Evolutionary conservation across 192 early-diverging fungal species (phyloP).

Genomic region (Chytriomyces sp.): DNA sequence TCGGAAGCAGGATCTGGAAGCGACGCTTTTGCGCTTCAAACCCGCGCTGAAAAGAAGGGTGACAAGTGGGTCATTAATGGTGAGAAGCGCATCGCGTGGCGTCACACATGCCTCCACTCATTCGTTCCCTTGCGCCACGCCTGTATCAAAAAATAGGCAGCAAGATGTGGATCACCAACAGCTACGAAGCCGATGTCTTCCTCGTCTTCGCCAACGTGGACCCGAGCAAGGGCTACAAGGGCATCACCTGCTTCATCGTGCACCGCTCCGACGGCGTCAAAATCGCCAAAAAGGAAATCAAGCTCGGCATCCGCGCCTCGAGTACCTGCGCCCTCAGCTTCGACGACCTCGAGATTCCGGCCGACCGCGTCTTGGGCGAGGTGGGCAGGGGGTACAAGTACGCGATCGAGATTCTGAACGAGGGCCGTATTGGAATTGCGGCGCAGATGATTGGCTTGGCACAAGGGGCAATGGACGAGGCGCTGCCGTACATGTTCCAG

Average conservation of each 20-base stretch:
- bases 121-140: too few relatives aligned
- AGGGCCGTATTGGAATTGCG: slow-evolving; percentile 97
- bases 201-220: slow-evolving; percentile 98
- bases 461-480: slow-evolving; percentile 87
- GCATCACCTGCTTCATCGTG: slow-evolving; percentile 96
- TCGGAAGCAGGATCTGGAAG: slow-evolving; percentile 90
- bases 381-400: slow-evolving; percentile 91
- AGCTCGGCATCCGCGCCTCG: slow-evolving; percentile 96
- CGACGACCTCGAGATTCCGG: slow-evolving; percentile 84
- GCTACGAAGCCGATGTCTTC: slow-evolving; percentile 93
- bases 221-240: slow-evolving; percentile 90
- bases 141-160: too few relatives aligned
- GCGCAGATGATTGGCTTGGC: slow-evolving; percentile 98
- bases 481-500: slow-evolving; percentile 90
- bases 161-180: slow-evolving; percentile 79
- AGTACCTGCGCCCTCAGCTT: slow-evolving; percentile 93
- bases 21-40: slow-evolving; percentile 92
- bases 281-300: slow-evolving; percentile 95
- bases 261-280: slow-evolving; percentile 90
- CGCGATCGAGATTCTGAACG: slow-evolving; percentile 97
- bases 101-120: slow-evolving; percentile 58
- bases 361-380: slow-evolving; percentile 84
- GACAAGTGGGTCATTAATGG: slow-evolving; percentile 85
- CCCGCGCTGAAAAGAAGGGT: slow-evolving; percentile 80
- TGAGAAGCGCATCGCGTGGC: slow-evolving; percentile 47